Base-by-base conservation (phyloP, 2,329 filamentous ascomycete species). In the Sarocladium kiliense region DNA sequence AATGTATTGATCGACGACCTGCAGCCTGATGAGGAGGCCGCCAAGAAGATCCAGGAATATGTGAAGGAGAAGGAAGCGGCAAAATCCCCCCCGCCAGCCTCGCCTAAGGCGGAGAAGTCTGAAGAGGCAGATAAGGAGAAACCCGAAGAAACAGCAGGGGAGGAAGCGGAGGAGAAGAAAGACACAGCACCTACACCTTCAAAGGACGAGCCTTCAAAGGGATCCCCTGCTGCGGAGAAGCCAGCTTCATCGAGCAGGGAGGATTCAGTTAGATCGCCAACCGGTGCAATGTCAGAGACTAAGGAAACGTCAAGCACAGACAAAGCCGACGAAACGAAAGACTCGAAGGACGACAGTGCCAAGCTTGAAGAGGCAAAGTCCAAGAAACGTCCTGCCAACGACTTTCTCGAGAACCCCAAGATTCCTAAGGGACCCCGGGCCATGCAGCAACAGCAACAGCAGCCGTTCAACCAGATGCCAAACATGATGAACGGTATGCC, bases 1-100 rank as follows among this genome's bases (percentile, higher is more conserved):
- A 90, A 90, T 66, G 90, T 97, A 61, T 79, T 97, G 65, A 89
- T 97, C 74, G 93, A 97, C 80, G 88, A 96, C 73, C 82, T 99
- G 63, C 84, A 86, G 68, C 75, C 86, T 60, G 91, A 97, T 73
- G 87, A 90, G 61, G 90, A 94, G 63, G 82, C 85, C 59, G 82
- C 85, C 60, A 78, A 81, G 64, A 92, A 89, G 72, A 89, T 96
- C 61, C 88, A 89, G 74, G 82, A 82, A 37, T 97, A 88, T 66
- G 68, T 84, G 59, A 78, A 78, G 63, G 79, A 80, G 60, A 84
- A 81, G 68, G 80, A 82, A 65, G 56, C 53, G 36, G 71, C 74
- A n/a, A 78, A 79, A 62, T 80, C 60, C 12, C 59, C 70, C 14
- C 64, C 64, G 14, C 66, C 68, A 11, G 51, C 63, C 23, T 68